These are phyloP conservation scores for Liriodendron chinense DNA, from an alignment of 164 flowering plant genomes.

Conservation along the genomic window DNA sequence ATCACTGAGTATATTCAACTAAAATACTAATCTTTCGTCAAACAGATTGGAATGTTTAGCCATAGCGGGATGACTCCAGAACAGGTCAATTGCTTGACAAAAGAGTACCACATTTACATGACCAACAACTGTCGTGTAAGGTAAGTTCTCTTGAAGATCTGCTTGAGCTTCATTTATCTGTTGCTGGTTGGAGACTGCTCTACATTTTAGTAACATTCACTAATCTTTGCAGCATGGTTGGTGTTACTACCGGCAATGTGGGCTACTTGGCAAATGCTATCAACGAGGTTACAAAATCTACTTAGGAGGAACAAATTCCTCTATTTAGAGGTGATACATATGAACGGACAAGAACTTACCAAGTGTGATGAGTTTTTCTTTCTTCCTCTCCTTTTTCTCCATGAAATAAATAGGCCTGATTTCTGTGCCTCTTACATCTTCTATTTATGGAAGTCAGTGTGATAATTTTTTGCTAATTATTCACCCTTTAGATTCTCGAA, in stretches of 20 bases:
- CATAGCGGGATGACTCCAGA: conserved; percentile 92
- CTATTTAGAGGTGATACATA: background rate
- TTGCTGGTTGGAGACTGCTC: background rate
- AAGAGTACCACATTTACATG: conserved; percentile 86
- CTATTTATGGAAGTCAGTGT: background rate
- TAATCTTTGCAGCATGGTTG: conserved; percentile 73
- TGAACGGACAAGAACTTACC: background rate
- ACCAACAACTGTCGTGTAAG: conserved; percentile 97
- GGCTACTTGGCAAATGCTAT: conserved; percentile 90
- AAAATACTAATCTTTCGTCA: conserved; percentile 2
- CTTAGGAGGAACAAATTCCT: conserved; percentile 13
- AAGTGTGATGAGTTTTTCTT: background rate
- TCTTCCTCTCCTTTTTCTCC: background rate
- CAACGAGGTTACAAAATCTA: conserved; percentile 74
- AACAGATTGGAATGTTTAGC: conserved; percentile 97
- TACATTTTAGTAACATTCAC: conserved; percentile 4
- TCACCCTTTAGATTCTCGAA: background rate
- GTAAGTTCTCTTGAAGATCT: conserved; percentile 26
- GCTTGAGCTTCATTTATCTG: background rate
- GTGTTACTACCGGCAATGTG: conserved; percentile 83
- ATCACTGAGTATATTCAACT: background rate
- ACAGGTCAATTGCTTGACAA: conserved; percentile 85
- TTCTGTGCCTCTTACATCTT: background rate
- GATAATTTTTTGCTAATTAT: background rate
- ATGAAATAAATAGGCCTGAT: conserved; percentile 1